A percentile compares a stretch with the other conserved stretches of the same genome.
Evolutionary conservation across 1,139 yeast species (phyloP).

Genomic region (Lodderomyces metapsilosis): DNA sequence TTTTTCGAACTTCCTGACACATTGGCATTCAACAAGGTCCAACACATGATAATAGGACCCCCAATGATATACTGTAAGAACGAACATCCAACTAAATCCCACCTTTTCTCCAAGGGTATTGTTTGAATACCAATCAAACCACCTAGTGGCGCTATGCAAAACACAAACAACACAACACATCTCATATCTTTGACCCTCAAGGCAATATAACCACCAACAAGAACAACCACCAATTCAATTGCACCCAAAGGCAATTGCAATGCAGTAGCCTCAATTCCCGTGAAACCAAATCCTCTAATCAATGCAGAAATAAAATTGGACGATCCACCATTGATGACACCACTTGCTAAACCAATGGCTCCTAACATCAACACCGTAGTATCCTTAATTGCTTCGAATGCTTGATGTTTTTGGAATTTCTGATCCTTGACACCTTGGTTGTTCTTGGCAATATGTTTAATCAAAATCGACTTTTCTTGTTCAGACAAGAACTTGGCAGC

Average conservation of each 20-base stretch:
- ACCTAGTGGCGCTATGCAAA: conserved; percentile 22
- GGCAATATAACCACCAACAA: conserved; percentile 22
- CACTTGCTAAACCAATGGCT: conserved; percentile 23
- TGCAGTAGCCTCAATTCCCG: conserved; percentile 24
- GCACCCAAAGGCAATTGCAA: conserved; percentile 33
- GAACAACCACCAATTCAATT: conserved; percentile 29
- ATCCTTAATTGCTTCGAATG: conserved; percentile 26
- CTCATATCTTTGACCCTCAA: conserved; percentile 20
- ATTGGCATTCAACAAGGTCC: conserved; percentile 28
- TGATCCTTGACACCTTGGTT: conserved; percentile 26
- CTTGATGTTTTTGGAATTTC: conserved; percentile 21
- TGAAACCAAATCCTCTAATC: conserved; percentile 26
- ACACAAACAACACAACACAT: conserved; percentile 17
- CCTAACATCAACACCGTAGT: conserved; percentile 27
- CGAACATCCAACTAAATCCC: conserved; percentile 31
- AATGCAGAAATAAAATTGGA: conserved; percentile 27
- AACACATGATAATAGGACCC: conserved; percentile 31
- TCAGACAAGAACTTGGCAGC: conserved; percentile 36
- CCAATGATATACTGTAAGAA: conserved; percentile 35
- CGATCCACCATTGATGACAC: conserved; percentile 29
- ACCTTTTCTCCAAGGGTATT: conserved; percentile 19
- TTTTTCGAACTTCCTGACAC: conserved; percentile 27
- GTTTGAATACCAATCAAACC: conserved; percentile 25
- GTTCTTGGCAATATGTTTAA: conserved; percentile 22
- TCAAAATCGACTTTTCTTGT: conserved; percentile 30